Evolutionary conservation across 805 yeast genomes (phyloP).

Genomic region (Cyberlindnera saturnus): DNA sequence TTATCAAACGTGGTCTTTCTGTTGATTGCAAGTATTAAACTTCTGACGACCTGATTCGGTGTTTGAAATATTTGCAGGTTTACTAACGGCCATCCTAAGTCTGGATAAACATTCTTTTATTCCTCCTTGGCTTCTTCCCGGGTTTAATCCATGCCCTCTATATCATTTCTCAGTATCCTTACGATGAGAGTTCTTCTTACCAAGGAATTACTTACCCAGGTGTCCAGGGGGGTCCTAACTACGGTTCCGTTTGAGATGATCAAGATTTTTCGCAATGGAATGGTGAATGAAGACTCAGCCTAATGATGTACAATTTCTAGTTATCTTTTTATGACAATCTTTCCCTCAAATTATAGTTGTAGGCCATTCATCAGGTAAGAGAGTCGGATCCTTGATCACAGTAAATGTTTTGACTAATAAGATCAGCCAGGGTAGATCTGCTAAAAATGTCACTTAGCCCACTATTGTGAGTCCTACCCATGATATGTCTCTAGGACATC

Average conservation of each 20-base stretch:
- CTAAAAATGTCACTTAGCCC: no score
- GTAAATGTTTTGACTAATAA: no score
- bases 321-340: no score
- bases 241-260: conserved; percentile 19
- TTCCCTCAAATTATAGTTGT: no score
- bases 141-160: conserved; percentile 67
- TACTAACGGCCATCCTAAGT: conserved; percentile 17
- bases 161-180: conserved; percentile 53
- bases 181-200: conserved; percentile 22
- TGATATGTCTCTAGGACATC: no score
- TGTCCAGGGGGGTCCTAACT: conserved; percentile 6
- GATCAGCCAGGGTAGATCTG: no score
- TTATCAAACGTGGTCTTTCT: conserved; percentile 57
- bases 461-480: no score
- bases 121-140: conserved; percentile 61
- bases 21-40: conserved; percentile 38
- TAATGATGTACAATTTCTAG: no score
- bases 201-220: conserved; percentile 15
- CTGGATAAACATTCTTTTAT: conserved; percentile 54
- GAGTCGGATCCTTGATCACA: no score
- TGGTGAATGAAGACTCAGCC: no score
- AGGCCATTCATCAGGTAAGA: no score
- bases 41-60: background rate
- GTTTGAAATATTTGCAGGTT: background rate
- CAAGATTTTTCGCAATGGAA: background rate